Evolutionary conservation across 2,329 filamentous ascomycete genomes (phyloP), one percentile per base, ranked within the genome.

Genomic region (Cercospora sesami): DNA sequence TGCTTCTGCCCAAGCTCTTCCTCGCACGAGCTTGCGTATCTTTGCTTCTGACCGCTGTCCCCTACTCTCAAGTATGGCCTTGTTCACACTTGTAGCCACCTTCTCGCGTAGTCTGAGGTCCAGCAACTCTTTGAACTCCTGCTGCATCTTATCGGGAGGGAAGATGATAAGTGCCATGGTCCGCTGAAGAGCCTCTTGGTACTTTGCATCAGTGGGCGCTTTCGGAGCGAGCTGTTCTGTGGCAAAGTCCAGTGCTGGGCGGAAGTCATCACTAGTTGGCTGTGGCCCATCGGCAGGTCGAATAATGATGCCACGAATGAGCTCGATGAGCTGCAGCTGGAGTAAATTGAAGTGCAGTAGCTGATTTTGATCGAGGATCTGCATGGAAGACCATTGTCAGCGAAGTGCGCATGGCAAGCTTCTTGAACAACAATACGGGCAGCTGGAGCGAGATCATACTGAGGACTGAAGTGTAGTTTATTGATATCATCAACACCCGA

Each of bases 131-230:
- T 90, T 89, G 33, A 97, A 83, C 60, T 91, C 88, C 2, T 91
- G 89, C 55, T 91, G 88, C 42, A 97, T 85, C 63, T 88, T 90
- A 63, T 95, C 91, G n/a, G 88, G 86, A 0, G 92, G 89, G 74
- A 97, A 97, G 53, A 99, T 90, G 45, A 99, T 84, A 48, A 99
- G 85, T 0, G 93, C 91, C 90, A 99, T 97, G 0, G 95, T 97
- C 77, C 90, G 88, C 80, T 99, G 95, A 10, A 99, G 84, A 69
- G 96, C 93, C 71, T 91, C 87, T 12, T 97, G 84, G 72, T 97
- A 98, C 55, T 90, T 88, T 4, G 87, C 86, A 72, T 93, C 93
- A 5, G 89, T 92, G 0, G 94, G 90, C 7, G 94, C 95, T 65
- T 93, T 89, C 4, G 95, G 94, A 10, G 93, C 93, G 14, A 99